Conservation (phyloP, 371 early-diverging fungal species). For the Mortierella sp. region DNA sequence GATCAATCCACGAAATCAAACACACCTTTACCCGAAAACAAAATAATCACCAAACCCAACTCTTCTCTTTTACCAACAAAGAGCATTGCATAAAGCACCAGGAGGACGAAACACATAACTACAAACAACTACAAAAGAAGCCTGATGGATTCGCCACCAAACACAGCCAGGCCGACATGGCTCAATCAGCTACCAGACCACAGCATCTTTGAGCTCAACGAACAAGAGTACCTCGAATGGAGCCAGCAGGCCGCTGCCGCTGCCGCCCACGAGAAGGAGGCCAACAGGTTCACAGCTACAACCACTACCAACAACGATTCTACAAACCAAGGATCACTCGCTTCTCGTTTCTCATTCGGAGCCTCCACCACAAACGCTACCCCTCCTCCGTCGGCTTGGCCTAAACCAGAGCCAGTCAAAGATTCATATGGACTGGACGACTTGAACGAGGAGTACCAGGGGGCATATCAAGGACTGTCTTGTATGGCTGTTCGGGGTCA, state of each 20-base stretch:
- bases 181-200: conserved; percentile 52
- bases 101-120: neutral
- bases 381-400: neutral
- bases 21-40: neutral
- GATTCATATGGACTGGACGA: conserved; percentile 43
- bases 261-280: neutral
- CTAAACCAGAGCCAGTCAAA: neutral
- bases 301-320: neutral
- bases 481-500: conserved; percentile 50
- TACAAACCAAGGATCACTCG: neutral
- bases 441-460: conserved; percentile 36
- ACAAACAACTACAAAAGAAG: too few relatives aligned
- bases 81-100: neutral
- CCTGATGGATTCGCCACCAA: conserved; percentile 11
- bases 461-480: conserved; percentile 37
- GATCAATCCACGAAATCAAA: neutral
- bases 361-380: neutral
- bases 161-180: conserved; percentile 33
- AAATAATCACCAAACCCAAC: neutral
- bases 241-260: conserved; percentile 11
- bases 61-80: neutral
- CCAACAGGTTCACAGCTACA: conserved; percentile 6
- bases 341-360: neutral
- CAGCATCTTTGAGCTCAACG: conserved; percentile 56
- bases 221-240: conserved; percentile 55